Evolutionary conservation across 441 rosid species (phyloP), one percentile per base, ranked within the genome.

Genomic region (Mallotus japonicus): DNA sequence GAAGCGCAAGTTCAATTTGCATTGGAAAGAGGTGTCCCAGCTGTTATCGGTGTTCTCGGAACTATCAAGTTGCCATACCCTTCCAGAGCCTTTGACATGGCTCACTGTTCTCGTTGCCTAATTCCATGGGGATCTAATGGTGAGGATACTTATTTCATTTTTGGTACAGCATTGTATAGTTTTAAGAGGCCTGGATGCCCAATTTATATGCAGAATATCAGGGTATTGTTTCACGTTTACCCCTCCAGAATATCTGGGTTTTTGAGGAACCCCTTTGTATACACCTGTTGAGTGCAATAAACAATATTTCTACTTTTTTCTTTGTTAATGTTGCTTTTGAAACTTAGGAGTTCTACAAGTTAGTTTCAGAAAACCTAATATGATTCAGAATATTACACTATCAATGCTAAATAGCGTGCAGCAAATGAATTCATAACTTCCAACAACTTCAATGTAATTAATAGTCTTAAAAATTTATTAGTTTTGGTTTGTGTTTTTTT

Each of bases 1-100:
- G 99, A 95, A 80, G 97, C 99, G 11, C 99, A 95, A 80, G 97
- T 95, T 34, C 98, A 95, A 37, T 95, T 95, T 83, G 98, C 97
- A 22, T 81, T 95, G 13, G 99, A 95, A 83, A 87, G 99, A 80
- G 99, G 99, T 76, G 99, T 95, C 49, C 97, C 99, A 8, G 99
- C 99, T 67, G 87, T 95, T 78, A 88, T 95, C 63, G 99, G 96
- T 77, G 97, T 95, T 75, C 96, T 95, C 55, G 99, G 99, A 44
- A 87, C 97, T 50, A 90, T 91, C 64, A 92, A 87, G 83, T 73
- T 90, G 78, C 98, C 98, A 2, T 95, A 89, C 67, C 92, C 98
- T 42, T 83, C 98, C 15, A 82, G 98, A 66, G 87, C 93, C 62
- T 95, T 95, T 60, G 99, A 95, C 79, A 95, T 92, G 98, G 92